Conservation (phyloP, 805 yeast species). For the Teunomyces cretensis region DNA sequence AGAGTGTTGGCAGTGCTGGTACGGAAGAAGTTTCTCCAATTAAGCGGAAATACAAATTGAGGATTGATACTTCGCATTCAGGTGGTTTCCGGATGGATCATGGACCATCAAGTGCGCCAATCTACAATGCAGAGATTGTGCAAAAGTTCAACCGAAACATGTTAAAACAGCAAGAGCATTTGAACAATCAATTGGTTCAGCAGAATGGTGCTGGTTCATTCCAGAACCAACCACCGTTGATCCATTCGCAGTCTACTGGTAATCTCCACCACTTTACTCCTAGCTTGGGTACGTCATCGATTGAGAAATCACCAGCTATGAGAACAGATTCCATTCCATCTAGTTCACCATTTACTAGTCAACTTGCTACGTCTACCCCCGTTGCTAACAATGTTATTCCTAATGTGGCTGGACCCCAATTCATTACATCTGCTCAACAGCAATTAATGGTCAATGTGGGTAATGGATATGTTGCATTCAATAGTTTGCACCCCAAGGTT, state of each 20-base stretch:
- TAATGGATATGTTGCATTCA: slow-evolving; percentile 19
- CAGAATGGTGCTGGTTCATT: neutral
- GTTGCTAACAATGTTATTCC: neutral
- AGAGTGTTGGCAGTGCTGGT: slow-evolving; percentile 1
- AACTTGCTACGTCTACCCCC: slow-evolving; percentile 3
- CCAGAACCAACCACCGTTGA: slow-evolving; percentile 9
- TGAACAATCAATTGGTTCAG: neutral
- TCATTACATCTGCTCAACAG: slow-evolving; percentile 3
- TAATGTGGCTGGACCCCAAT: neutral
- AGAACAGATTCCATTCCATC: slow-evolving; percentile 4
- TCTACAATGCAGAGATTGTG: slow-evolving; percentile 29
- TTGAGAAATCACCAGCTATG: neutral
- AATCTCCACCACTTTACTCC: slow-evolving; percentile 11
- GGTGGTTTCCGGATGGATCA: slow-evolving; percentile 6
- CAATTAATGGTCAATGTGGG: slow-evolving; percentile 21
- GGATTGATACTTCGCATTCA: slow-evolving; percentile 18
- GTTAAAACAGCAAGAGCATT: slow-evolving; percentile 12
- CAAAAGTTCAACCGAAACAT: slow-evolving; percentile 16
- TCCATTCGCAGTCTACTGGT: slow-evolving; percentile 16
- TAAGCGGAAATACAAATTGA: slow-evolving; percentile 11
- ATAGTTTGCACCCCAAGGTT: slow-evolving; percentile 15
- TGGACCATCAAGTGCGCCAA: slow-evolving; percentile 39
- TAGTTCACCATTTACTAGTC: neutral
- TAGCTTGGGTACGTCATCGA: neutral
- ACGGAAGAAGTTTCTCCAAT: slow-evolving; percentile 13